Base-by-base conservation (phyloP, 2,329 filamentous ascomycete genomes). In the Aspergillus pseudonomiae region DNA sequence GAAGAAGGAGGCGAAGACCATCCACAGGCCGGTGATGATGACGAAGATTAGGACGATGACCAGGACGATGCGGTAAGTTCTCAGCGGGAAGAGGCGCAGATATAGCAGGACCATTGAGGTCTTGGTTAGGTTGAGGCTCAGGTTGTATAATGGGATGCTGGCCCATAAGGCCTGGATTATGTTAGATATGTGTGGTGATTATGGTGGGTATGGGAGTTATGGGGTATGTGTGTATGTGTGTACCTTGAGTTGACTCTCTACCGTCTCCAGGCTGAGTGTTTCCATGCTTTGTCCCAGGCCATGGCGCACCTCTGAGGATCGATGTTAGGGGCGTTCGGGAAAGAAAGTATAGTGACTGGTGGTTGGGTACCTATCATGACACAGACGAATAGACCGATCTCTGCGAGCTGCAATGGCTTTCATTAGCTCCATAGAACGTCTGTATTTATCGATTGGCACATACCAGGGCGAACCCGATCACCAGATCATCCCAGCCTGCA, bases 61-160 rank as follows among this genome's bases (percentile, higher is more conserved):
- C 16, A 67, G 66, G 10, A 63, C n/a, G 28, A 70, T 60, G 1
- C 67, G 64, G 45, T 75, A 73, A 19, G 10, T n/a, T 28, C 58
- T 67, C 0, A 60, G 48, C 2, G 66, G 63, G 59, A 78, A 78
- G 39, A 78, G 71, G 16, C 76, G 74, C 41, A 68, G 41, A 62
- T 72, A 77, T 43, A 78, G 68, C n/a, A 73, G 52, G 1, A 75
- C 52, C 30, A 74, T 68, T 5, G 77, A 78, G 16, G 74, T 50
- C 56, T 79, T 79, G 60, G 74, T 65, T 1, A 78, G 56, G 41
- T 72, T 67, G 5, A 79, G 63, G 6, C 69, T 65, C 24, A 75
- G 58, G 50, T 78, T 78, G 66, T 79, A 78, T 36, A 77, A 68
- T 14, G 75, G 73, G n/a, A 78, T 62, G 1, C 74, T 71, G n/a